Conservation (phyloP, 257 asterid genomes). For the Solanum pimpinellifolium region DNA sequence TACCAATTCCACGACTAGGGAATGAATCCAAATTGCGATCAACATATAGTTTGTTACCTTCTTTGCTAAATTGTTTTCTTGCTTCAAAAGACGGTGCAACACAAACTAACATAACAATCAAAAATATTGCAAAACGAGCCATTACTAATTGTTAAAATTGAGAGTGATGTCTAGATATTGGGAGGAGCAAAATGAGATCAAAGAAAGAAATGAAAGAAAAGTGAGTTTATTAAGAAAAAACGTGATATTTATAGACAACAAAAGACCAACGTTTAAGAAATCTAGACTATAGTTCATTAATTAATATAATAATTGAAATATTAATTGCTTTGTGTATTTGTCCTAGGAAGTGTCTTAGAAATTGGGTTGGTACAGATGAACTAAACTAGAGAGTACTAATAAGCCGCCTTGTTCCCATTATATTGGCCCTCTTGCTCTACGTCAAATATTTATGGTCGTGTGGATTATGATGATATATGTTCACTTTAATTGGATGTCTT, state of each 20-base stretch:
- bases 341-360: not conserved
- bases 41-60: not conserved
- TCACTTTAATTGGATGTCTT: no score
- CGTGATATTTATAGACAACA: not conserved
- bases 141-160: not conserved
- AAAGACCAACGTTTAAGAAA: not conserved
- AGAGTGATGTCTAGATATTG: not conserved
- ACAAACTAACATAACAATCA: not conserved
- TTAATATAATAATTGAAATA: not conserved
- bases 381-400: not conserved
- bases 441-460: no score
- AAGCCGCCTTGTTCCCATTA: not conserved
- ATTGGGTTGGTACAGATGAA: constrained; percentile 9
- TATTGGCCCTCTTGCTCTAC: no score
- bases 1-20: no score
- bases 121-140: not conserved
- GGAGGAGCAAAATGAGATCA: not conserved
- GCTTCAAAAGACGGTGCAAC: not conserved
- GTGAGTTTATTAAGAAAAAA: not conserved
- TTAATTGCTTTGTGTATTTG: not conserved
- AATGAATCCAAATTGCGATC: not conserved
- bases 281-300: not conserved
- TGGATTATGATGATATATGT: not conserved
- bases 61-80: not conserved
- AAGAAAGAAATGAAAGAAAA: not conserved